phyloP scores from a whole-genome alignment of 2,329 filamentous ascomycete genomes.

The Fusarium goolgardi region DNA sequence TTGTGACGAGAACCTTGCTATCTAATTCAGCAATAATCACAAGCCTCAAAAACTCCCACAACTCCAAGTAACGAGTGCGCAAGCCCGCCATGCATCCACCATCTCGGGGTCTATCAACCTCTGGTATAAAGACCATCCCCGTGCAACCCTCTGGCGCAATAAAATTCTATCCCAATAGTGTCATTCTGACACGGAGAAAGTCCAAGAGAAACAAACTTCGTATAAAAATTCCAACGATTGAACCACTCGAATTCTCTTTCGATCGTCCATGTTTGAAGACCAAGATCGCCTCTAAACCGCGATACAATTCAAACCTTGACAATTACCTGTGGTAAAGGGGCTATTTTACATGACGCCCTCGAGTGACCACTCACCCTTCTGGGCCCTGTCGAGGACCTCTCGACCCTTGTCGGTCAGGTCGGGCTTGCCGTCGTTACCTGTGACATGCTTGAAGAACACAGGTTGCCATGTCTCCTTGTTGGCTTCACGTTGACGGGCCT shows the following conservation, averaged over 20 bases:
- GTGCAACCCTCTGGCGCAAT: constrained; percentile 36
- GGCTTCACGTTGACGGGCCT: constrained; percentile 81
- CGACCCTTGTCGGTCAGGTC: constrained; percentile 66
- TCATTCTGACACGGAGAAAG: constrained; percentile 42
- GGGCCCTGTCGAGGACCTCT: constrained; percentile 63
- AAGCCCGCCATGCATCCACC: constrained; percentile 45
- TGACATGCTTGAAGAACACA: constrained; percentile 81
- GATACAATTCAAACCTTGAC: background rate
- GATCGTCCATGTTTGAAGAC: constrained; percentile 2
- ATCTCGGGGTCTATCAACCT: constrained; percentile 9
- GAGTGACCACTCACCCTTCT: constrained; percentile 65
- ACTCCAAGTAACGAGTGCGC: constrained; percentile 48
- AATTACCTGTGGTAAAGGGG: background rate
- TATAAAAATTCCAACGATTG: constrained; percentile 39
- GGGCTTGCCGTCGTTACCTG: constrained; percentile 66
- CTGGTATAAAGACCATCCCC: constrained; percentile 12
- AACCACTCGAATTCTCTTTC: constrained; percentile 2
- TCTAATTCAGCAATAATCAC: constrained; percentile 36
- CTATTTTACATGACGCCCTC: constrained; percentile 52
- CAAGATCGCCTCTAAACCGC: background rate
- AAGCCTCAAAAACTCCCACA: constrained; percentile 44
- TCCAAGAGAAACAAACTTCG: constrained; percentile 26
- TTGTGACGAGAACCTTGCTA: constrained; percentile 38
- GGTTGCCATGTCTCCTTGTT: constrained; percentile 80
- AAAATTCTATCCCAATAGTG: constrained; percentile 46